A percentile compares a stretch with the other conserved stretches of the same genome.
These are phyloP conservation scores for Clarireedia monteithiana DNA, from an alignment of 2,329 filamentous ascomycete species.

Conservation along the genomic window DNA sequence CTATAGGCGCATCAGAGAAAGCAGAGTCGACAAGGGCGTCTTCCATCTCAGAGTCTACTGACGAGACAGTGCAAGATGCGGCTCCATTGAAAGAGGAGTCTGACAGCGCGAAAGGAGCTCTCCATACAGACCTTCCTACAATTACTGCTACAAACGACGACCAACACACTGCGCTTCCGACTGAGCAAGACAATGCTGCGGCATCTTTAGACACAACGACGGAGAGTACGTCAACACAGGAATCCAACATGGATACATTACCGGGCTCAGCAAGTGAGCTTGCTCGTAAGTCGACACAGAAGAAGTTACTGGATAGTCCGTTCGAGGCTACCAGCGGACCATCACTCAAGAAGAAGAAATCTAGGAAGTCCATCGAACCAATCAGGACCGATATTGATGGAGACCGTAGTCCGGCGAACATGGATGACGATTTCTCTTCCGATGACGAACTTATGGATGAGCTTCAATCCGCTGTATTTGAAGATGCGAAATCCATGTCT, in stretches of 20 bases:
- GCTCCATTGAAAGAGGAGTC: slow-evolving; percentile 7
- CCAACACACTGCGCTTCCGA: background rate
- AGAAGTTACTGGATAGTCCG: background rate
- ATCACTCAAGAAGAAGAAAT: slow-evolving; percentile 15
- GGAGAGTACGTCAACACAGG: too few relatives aligned
- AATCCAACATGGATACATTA: slow-evolving; percentile 7
- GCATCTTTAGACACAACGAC: background rate
- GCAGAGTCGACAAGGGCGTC: slow-evolving; percentile 56
- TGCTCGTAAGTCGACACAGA: background rate
- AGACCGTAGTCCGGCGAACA: slow-evolving; percentile 27
- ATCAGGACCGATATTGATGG: slow-evolving; percentile 44
- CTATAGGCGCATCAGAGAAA: slow-evolving; percentile 46
- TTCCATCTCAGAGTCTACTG: slow-evolving; percentile 54
- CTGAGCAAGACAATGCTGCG: background rate
- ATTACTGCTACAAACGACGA: background rate
- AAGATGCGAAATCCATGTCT: slow-evolving; percentile 74
- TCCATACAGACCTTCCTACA: background rate
- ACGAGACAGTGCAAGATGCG: slow-evolving; percentile 44
- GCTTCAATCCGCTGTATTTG: slow-evolving; percentile 69
- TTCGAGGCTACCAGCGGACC: background rate
- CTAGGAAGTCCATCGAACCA: slow-evolving; percentile 36
- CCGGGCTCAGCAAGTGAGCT: background rate
- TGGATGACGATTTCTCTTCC: slow-evolving; percentile 48
- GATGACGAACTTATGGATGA: slow-evolving; percentile 83
- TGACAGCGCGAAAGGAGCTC: background rate